Evolutionary conservation across 441 rosid species (phyloP).

Genomic region (Theobroma grandiflorum): DNA sequence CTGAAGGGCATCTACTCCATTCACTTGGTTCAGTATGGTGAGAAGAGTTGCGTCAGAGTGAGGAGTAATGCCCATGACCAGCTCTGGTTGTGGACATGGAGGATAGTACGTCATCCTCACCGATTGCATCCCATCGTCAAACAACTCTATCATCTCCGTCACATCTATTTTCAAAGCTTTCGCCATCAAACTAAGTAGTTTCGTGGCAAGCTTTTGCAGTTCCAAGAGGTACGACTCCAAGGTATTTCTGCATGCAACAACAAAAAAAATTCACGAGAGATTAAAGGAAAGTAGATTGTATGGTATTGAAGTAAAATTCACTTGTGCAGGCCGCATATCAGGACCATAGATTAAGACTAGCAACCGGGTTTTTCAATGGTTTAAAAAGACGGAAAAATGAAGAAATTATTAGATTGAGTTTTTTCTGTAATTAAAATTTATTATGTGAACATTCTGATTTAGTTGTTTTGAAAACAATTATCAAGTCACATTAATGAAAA

Average conservation of each 20-base stretch:
- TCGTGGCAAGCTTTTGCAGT: slow-evolving; percentile 36
- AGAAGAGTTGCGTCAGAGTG: slow-evolving; percentile 51
- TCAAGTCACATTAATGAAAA: too few species aligned
- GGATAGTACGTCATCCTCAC: slow-evolving; percentile 56
- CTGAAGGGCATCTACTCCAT: slow-evolving; percentile 51
- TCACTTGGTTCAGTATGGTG: slow-evolving; percentile 52
- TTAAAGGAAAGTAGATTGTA: neutral
- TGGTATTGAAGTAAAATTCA: too few species aligned
- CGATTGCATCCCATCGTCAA: slow-evolving; percentile 35
- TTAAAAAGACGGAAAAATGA: too few species aligned
- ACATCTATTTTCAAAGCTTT: slow-evolving; percentile 38
- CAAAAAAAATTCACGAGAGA: neutral
- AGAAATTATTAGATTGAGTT: too few species aligned
- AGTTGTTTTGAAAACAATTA: too few species aligned
- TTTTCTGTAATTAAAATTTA: too few species aligned
- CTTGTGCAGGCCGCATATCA: too few species aligned
- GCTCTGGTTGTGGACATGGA: slow-evolving; percentile 54
- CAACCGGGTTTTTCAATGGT: too few species aligned
- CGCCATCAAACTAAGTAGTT: slow-evolving; percentile 1
- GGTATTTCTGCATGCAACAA: slow-evolving; percentile 33
- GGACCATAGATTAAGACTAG: too few species aligned
- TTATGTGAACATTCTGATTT: too few species aligned
- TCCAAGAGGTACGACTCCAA: slow-evolving; percentile 15
- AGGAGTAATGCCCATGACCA: slow-evolving; percentile 45
- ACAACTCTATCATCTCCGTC: neutral